Evolutionary conservation across 1,139 yeast genomes (phyloP), one percentile per base, ranked within the genome.

Genomic region (Hyphopichia burtonii): DNA sequence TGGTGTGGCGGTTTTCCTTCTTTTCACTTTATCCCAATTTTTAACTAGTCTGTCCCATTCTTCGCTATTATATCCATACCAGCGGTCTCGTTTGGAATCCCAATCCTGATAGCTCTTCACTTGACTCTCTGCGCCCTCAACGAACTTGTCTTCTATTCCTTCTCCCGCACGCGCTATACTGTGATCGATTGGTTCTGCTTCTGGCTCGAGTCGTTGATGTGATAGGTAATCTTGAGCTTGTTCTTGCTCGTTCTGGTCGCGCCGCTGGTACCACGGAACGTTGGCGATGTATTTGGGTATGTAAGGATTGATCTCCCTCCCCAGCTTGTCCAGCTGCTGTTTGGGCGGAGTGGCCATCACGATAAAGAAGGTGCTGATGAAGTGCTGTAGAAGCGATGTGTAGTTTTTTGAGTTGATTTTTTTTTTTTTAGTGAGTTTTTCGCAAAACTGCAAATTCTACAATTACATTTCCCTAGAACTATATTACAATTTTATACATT

Each of bases 31-130:
- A 37, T 76, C 71, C 76, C 80, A 74, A 40, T 67, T 64, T 34
- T 64, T 63, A 7, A 81, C 58, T 18, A 77, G 74, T n/a, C 63
- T 59, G 37, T 70, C 71, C 69, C 86, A 86, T 41, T 84, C 86
- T 4, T 68, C 67, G 1, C 74, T 68, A 44, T 83, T 83, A 54
- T 78, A 83, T 0, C 94, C 94, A 54, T 79, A 83, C 89, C 93
- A 87, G 40, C 87, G 66, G 58, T 87, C 95, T 43, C 94, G 65
- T 49, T 84, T 84, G 15, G 82, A 74, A 50, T 86, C 95, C 62
- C 78, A 82, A 40, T 71, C 77, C 4, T 74, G 74, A 42, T 52
- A 67, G 45, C 63, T 74, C 51, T 61, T 66, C 46, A 65, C 59
- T n/a, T 52, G 53, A 50, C 39, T 2, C 46, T 39, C 1, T 53